These are phyloP conservation scores for Boletales sp. DNA, from an alignment of 768 basidiomycete genomes.

Conservation along the genomic window DNA sequence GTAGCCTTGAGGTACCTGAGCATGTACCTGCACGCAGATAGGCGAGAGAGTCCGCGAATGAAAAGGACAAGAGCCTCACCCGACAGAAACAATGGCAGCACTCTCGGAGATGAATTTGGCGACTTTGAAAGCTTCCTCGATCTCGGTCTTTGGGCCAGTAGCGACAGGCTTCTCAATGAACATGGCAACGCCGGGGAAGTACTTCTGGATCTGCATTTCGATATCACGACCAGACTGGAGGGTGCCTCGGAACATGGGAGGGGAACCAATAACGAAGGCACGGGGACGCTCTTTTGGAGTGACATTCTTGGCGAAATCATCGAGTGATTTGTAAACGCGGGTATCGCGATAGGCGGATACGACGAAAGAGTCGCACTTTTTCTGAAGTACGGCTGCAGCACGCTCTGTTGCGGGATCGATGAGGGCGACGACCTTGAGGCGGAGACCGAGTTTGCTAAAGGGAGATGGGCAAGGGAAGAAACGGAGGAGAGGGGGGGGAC, in stretches of 20 bases:
- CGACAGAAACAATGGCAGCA: constrained; percentile 82
- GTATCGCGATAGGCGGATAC: constrained; percentile 91
- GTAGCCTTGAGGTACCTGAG: constrained; percentile 90
- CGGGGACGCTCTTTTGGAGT: constrained; percentile 62
- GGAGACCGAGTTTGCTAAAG: constrained; percentile 84
- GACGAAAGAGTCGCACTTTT: constrained; percentile 93
- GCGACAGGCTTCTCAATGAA: constrained; percentile 94
- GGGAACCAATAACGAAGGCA: constrained; percentile 85
- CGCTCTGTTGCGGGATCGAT: constrained; percentile 89
- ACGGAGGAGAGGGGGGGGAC: constrained; percentile 19
- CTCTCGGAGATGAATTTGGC: constrained; percentile 67
- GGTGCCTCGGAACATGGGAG: constrained; percentile 91
- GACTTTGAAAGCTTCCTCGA: constrained; percentile 66
- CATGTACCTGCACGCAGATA: constrained; percentile 65
- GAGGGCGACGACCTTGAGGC: constrained; percentile 93
- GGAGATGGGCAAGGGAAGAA: constrained; percentile 6
- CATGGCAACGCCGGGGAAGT: constrained; percentile 84
- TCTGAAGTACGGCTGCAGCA: constrained; percentile 73
- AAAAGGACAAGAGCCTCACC: constrained; percentile 44
- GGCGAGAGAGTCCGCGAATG: neutral
- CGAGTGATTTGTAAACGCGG: constrained; percentile 76
- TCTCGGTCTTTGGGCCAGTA: constrained; percentile 68
- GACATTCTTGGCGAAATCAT: constrained; percentile 78
- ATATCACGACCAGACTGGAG: constrained; percentile 74
- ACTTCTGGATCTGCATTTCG: constrained; percentile 80